Conservation (phyloP, 805 yeast species). For the Yarrowia sp. region DNA sequence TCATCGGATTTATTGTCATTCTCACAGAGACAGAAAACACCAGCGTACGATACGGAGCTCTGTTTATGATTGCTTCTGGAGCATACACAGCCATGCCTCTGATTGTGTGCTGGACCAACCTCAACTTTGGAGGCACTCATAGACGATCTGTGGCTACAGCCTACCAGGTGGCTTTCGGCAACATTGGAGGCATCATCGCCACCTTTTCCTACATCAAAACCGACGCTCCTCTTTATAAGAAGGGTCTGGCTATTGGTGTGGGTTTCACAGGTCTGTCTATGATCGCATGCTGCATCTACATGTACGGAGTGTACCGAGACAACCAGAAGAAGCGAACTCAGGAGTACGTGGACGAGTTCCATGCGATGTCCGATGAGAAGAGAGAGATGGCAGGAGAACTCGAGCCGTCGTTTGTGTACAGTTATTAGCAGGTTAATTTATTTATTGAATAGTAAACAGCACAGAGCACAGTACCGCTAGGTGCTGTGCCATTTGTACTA, state of each 20-base stretch:
- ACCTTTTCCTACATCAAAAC: constrained; percentile 52
- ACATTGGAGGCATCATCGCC: constrained; percentile 68
- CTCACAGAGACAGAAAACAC: constrained; percentile 45
- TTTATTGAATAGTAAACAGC: not conserved
- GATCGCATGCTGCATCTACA: constrained; percentile 39
- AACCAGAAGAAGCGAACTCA: constrained; percentile 31
- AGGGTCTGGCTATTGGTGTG: constrained; percentile 52
- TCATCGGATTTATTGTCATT: constrained; percentile 56
- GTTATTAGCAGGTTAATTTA: constrained; percentile 12
- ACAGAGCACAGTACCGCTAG: not conserved
- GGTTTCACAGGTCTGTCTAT: constrained; percentile 48
- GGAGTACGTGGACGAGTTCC: constrained; percentile 18
- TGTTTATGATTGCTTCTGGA: constrained; percentile 58
- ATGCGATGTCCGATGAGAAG: constrained; percentile 6
- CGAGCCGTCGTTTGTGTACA: constrained; percentile 17
- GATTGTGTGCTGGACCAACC: constrained; percentile 61
- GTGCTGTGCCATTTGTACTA: too few species aligned
- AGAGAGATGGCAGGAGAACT: constrained; percentile 17
- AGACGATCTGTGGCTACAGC: constrained; percentile 59
- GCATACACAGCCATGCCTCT: constrained; percentile 64
- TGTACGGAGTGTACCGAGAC: constrained; percentile 35
- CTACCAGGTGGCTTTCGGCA: constrained; percentile 67
- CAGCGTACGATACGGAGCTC: constrained; percentile 56
- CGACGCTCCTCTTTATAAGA: constrained; percentile 57
- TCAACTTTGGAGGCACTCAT: constrained; percentile 61